Percentiles rank a stretch among this genome's conserved stretches.
Conservation (phyloP, 2,329 filamentous ascomycete species). For the Aspergillus novofumigatus region DNA sequence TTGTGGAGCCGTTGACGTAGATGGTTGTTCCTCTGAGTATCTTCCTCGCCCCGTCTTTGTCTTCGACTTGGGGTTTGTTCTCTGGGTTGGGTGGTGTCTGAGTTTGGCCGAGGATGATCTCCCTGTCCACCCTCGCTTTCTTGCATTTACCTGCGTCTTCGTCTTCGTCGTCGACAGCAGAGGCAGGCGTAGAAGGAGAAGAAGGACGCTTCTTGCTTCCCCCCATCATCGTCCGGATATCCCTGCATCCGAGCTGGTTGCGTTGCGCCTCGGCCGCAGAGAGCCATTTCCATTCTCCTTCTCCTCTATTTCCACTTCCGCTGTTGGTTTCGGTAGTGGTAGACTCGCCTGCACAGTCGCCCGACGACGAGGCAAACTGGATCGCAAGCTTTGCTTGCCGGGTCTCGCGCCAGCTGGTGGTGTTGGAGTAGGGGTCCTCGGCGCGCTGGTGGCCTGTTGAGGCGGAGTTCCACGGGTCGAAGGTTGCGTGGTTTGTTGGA, state of each 20-base stretch:
- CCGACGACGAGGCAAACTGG: slow-evolving; percentile 63
- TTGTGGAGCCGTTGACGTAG: slow-evolving; percentile 84
- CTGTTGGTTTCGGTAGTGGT: slow-evolving; percentile 20
- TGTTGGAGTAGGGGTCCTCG: slow-evolving; percentile 60
- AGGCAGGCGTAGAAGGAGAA: too few relatives aligned
- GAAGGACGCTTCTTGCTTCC: slow-evolving; percentile 25
- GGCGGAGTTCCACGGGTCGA: slow-evolving; percentile 57
- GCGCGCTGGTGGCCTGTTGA: slow-evolving; percentile 75
- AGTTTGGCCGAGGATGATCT: too few relatives aligned
- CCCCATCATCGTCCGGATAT: slow-evolving; percentile 38
- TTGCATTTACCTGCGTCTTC: too few relatives aligned
- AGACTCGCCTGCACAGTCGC: slow-evolving; percentile 40
- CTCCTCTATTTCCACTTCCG: slow-evolving; percentile 37
- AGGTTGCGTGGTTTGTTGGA: slow-evolving; percentile 26
- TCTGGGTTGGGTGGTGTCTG: too few relatives aligned
- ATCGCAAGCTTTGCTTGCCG: slow-evolving; percentile 64
- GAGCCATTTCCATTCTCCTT: slow-evolving; percentile 49
- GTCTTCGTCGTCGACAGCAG: slow-evolving; percentile 44
- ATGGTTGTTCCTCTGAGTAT: slow-evolving; percentile 62
- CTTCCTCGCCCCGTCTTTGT: too few relatives aligned
- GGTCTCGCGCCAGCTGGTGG: slow-evolving; percentile 67
- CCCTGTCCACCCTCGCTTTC: too few relatives aligned
- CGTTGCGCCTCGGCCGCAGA: slow-evolving; percentile 22
- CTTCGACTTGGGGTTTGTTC: too few relatives aligned
- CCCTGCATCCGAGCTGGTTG: slow-evolving; percentile 26